Evolutionary conservation across 2,329 filamentous ascomycete genomes (phyloP), one percentile per base, ranked within the genome.

Genomic region (Daldinia sp.): DNA sequence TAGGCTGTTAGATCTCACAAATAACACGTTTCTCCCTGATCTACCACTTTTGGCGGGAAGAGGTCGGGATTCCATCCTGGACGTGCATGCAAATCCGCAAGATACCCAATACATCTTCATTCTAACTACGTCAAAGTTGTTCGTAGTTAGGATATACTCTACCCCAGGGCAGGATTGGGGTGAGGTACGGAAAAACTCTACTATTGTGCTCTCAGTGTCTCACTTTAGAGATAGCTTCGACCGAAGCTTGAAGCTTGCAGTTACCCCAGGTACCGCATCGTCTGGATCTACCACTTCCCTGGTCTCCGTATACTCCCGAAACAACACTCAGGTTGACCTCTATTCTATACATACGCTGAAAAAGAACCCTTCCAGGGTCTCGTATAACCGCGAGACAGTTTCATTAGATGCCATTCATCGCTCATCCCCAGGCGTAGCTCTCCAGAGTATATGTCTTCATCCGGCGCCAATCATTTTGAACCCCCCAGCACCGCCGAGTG

Each of bases 151-250:
- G 33, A 41, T 73, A 6, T 73, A 69, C 53, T 68, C 71, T 12
- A 56, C 50, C 0, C 56, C 70, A 23, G 71, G 73, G 13, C 50
- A 56, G 10, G 67, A 68, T 28, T 74, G 70, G 68, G 63, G 74
- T 26, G 69, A 71, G 30, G 55, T 59, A 12, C 48, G 65, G 39
- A 74, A 74, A 35, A 62, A 56, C 51, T 77, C 71, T 60, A 72
- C 71, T 4, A 74, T 84, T 42, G 60, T 84, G 1, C 76, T 84
- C 4, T 85, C 82, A 4, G 80, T 81, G 70, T 82, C 79, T 51
- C 86, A 87, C 71, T 80, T 82, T 33, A 80, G 81, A 56, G 79
- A 80, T 54, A 60, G 73, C 10, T 76, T 76, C 26, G 80, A 82
- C 69, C 76, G 75, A 33, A 78, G 74, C 3, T 71, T 87, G 18